These are phyloP conservation scores for Juncus inflexus DNA, from an alignment of 176 grass and related monocot species.

Conservation along the genomic window DNA sequence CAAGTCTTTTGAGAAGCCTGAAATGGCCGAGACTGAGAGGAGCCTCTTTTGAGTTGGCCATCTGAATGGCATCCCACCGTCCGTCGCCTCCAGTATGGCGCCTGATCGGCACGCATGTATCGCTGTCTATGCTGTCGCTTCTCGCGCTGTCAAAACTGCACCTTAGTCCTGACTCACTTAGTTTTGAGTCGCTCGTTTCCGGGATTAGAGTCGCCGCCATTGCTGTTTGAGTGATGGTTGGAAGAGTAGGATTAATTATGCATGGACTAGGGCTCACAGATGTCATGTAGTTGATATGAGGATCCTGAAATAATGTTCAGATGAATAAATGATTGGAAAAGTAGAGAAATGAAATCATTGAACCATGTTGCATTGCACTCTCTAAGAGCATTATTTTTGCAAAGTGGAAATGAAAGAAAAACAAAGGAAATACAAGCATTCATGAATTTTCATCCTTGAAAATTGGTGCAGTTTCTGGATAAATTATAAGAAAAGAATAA, in stretches of 20 bases:
- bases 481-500: no score
- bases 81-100: constrained; percentile 64
- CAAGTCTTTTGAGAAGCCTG: constrained; percentile 61
- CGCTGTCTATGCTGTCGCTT: constrained; percentile 23
- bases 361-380: no score
- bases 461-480: no score
- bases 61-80: constrained; percentile 66
- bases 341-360: no score
- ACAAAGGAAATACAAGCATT: no score
- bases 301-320: no score
- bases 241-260: neutral
- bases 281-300: constrained; percentile 3
- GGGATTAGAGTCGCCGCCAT: constrained; percentile 22
- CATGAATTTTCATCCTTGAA: no score
- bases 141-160: neutral
- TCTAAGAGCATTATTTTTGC: no score
- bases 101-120: constrained; percentile 25
- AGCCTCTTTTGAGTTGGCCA: constrained; percentile 42
- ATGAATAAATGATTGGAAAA: no score
- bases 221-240: constrained; percentile 3
- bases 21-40: constrained; percentile 83
- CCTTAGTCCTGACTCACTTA: constrained; percentile 11
- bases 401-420: no score
- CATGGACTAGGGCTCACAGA: constrained; percentile 14
- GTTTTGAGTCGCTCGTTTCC: constrained; percentile 1